Base-by-base conservation (phyloP, 495 filamentous ascomycete species). In the Bacidia gigantensis region DNA sequence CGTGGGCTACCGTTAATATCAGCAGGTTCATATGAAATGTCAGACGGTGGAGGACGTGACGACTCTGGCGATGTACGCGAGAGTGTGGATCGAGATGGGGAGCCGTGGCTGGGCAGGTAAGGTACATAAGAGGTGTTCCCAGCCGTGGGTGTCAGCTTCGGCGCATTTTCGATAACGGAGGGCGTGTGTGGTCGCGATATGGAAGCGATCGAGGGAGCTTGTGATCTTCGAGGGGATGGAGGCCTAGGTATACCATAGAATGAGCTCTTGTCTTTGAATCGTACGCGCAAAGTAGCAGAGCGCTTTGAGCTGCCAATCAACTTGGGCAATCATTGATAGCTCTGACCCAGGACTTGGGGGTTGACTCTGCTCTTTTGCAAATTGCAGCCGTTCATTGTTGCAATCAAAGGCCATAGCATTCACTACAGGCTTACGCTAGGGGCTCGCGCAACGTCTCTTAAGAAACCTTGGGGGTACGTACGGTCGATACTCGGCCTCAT, bases 1-100 rank as follows among this genome's bases (percentile, higher is more conserved):
- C 92, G 70, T 9, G 92, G 89, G 38, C 77, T 86, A 7, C 92
- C 92, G 61, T 96, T 92, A 49, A 96, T 63, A 59, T 95, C 88
- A 17, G 80, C 75, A 0, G 88, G 85, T 61, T 96, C 92, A 62
- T 92, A 98, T 18, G 79, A 65, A 21, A 80, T 68, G 56, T 71
- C 77, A 1, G 81, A 75, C 9, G 82, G 79, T 10, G 86, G 84
- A 2, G 84, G 86, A 38, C 83, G 73, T 2, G 68, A 63, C 59
- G 78, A 89, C 43, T 89, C 83, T 3, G 77, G 69, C 3, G 72
- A 73, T 49, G 62, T 70, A 55, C 82, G 76, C 2, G 81, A 80
- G 0, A 88, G 84, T 9, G 83, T 83, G 11, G 88, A 77, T 42
- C 86, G 66, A 0, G 72, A 74, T 0, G 86, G 80, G 24, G 86